Conservation (phyloP, 2,329 filamentous ascomycete species). For the Fonsecaea pugnacius region DNA sequence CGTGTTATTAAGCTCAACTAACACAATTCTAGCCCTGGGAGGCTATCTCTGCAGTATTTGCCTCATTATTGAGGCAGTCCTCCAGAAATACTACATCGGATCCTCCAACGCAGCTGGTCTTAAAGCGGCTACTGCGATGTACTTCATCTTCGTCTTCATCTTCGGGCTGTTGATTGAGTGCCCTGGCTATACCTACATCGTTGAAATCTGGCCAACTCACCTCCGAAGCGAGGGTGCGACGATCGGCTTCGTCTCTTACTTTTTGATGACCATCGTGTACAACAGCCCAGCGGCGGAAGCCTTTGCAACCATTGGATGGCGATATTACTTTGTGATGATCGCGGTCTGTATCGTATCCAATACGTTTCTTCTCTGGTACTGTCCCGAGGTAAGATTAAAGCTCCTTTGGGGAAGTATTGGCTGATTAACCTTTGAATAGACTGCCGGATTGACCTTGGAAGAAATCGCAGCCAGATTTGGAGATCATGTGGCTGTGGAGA, state of each 20-base stretch:
- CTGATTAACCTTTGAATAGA: constrained; percentile 27
- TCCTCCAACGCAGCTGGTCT: constrained; percentile 41
- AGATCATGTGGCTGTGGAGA: constrained; percentile 39
- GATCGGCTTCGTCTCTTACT: constrained; percentile 20
- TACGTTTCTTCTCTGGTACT: constrained; percentile 7
- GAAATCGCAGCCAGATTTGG: constrained; percentile 42
- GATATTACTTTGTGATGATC: constrained; percentile 40
- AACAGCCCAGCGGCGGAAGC: constrained; percentile 29
- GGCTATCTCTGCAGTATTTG: constrained; percentile 47
- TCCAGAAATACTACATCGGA: constrained; percentile 43
- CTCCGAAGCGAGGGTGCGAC: constrained; percentile 27
- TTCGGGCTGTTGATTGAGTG: constrained; percentile 42
- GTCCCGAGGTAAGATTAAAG: constrained; percentile 10
- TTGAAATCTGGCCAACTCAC: constrained; percentile 28
- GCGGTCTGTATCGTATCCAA: neutral
- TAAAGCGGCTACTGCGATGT: constrained; percentile 46
- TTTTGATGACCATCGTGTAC: constrained; percentile 16
- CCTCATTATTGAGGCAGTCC: constrained; percentile 42
- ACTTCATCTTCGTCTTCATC: constrained; percentile 47
- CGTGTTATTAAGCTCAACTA: constrained; percentile 31
- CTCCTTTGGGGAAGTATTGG: neutral
- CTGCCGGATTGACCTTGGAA: constrained; percentile 41
- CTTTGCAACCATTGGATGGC: constrained; percentile 42
- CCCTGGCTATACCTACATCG: constrained; percentile 23
- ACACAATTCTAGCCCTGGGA: constrained; percentile 40